Base-by-base conservation (phyloP, 495 filamentous ascomycete species). In the Hypoxylon subgilvum region DNA sequence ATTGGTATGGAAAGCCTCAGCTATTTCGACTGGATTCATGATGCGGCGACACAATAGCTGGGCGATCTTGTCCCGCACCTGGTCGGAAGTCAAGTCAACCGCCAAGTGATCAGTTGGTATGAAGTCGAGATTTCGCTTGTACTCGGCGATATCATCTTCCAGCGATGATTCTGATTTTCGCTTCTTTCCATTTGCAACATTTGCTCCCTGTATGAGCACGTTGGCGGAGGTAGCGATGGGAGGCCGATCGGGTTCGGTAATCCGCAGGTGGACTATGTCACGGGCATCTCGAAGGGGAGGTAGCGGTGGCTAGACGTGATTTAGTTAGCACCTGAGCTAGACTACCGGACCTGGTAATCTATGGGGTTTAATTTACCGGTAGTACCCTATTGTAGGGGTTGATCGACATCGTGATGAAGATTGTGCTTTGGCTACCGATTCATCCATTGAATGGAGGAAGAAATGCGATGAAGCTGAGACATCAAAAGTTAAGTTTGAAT, bases 11-110 rank as follows among this genome's bases (percentile, higher is more conserved):
- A 81, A 73, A 19, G 72, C 67, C 3, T 65, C 61, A 23, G 65
- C 65, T 58, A 83, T 79, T 35, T 77, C 76, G 22, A 72, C 70
- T 53, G 77, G 74, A 58, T 75, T 81, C 73, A 79, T 79, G 44
- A 73, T 72, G 40, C 74, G 71, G 1, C 63, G 65, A 30, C 78
- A 73, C 34, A 81, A 52, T 39, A 76, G 68, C 42, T 50, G 61
- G 35, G 70, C 72, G 60, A 82, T 80, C 57, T 71, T 74, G 39
- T 67, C 68, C 1, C 80, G 75, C 8, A 80, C 67, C 14, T 72
- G 67, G 35, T 76, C 68, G 65, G 71, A 76, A 41, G 52, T 57
- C 6, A 71, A 58, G 30, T 72, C 51, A 4, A 69, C 40, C 2
- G 59, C 58, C 9, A 64, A 54, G 22, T 65, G 39, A 9, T 68